phyloP scores from a whole-genome alignment of 2,329 filamentous ascomycete species.

The Albifimbria verrucaria region DNA sequence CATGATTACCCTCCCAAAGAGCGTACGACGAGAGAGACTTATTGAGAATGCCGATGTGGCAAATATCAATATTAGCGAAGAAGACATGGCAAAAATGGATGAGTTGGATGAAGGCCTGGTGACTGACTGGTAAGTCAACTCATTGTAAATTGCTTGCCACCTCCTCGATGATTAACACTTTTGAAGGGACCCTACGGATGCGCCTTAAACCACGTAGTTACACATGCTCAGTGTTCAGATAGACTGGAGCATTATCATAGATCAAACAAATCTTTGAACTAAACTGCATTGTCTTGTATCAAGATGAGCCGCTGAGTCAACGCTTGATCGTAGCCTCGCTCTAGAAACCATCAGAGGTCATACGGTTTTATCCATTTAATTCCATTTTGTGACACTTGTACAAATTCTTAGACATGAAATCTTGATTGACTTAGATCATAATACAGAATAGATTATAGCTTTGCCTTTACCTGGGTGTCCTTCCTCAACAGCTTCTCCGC shows the following conservation, averaged over 20 bases:
- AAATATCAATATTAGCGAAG: conserved; percentile 56
- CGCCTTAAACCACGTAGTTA: conserved; percentile 20
- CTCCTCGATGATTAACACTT: conserved; percentile 3
- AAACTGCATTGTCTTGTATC: too few relatives aligned
- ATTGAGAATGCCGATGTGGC: conserved; percentile 61
- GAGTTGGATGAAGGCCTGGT: conserved; percentile 68
- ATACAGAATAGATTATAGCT: too few relatives aligned
- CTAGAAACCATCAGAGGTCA: too few relatives aligned
- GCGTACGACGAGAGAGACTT: conserved; percentile 58
- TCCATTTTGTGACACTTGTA: too few relatives aligned
- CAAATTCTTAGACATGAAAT: too few relatives aligned
- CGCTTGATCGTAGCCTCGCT: too few relatives aligned
- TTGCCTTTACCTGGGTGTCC: not conserved
- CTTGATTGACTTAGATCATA: too few relatives aligned
- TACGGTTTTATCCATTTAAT: too few relatives aligned
- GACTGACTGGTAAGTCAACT: conserved; percentile 55
- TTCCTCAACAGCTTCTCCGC: conserved; percentile 4
- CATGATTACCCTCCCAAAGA: conserved; percentile 73
- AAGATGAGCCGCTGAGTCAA: too few relatives aligned
- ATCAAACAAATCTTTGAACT: too few relatives aligned
- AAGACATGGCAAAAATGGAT: conserved; percentile 63
- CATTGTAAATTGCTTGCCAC: not conserved
- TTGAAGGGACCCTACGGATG: conserved; percentile 27
- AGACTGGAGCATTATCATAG: too few relatives aligned
- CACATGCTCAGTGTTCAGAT: too few relatives aligned